Percentiles rank a stretch among this genome's conserved stretches.
These are phyloP conservation scores for Xylariales sp. DNA, from an alignment of 2,329 filamentous ascomycete genomes.

Conservation along the genomic window DNA sequence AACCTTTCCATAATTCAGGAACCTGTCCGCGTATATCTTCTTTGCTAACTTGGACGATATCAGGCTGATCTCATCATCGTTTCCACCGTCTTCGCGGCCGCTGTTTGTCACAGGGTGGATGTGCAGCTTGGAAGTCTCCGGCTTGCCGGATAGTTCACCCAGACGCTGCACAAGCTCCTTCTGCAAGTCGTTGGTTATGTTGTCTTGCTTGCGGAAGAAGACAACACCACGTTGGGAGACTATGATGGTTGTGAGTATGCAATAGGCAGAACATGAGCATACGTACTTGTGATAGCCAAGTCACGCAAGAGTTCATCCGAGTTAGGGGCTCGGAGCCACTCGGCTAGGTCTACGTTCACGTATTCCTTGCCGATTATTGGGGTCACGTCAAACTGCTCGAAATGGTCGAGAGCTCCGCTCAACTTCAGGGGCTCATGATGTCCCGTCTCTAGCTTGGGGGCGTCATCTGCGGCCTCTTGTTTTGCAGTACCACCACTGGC, in stretches of 20 bases:
- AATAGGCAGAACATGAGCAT: background rate
- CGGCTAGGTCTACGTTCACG: slow-evolving; percentile 52
- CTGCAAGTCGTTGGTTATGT: slow-evolving; percentile 56
- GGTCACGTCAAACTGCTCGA: slow-evolving; percentile 54
- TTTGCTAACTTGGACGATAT: slow-evolving; percentile 55
- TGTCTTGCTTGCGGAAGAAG: slow-evolving; percentile 63
- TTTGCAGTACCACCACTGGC: background rate
- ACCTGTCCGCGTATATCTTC: slow-evolving; percentile 41
- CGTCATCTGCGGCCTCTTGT: slow-evolving; percentile 7
- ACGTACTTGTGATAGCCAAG: slow-evolving; percentile 60
- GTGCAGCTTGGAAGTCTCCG: slow-evolving; percentile 50
- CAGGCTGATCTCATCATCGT: slow-evolving; percentile 58
- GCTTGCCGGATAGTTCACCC: slow-evolving; percentile 54
- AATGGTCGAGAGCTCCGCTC: slow-evolving; percentile 45
- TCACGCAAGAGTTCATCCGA: slow-evolving; percentile 60
- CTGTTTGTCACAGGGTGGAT: slow-evolving; percentile 56
- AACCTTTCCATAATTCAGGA: slow-evolving; percentile 30
- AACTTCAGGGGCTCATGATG: slow-evolving; percentile 38
- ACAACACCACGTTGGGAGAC: slow-evolving; percentile 67
- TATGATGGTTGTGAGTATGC: slow-evolving; percentile 21
- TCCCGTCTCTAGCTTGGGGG: slow-evolving; percentile 18
- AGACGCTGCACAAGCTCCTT: slow-evolving; percentile 60
- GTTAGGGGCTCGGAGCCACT: slow-evolving; percentile 57
- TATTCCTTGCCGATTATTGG: slow-evolving; percentile 60
- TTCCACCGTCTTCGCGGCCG: slow-evolving; percentile 45